Base-by-base conservation (phyloP, 2,329 filamentous ascomycete species). In the Colletotrichum phormii region DNA sequence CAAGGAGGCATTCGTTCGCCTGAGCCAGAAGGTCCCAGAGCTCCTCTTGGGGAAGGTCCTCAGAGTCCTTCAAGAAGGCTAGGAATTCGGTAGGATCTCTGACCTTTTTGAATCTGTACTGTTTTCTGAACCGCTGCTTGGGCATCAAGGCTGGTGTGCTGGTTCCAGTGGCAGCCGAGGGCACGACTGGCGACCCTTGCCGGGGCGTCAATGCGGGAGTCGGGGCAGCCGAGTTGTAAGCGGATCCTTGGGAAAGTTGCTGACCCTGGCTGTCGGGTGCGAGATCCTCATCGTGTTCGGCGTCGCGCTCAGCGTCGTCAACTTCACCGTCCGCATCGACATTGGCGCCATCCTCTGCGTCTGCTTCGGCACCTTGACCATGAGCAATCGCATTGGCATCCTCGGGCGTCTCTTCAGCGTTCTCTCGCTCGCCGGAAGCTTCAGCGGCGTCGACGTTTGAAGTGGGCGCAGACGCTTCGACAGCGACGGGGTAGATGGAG, bases 41-140 rank as follows among this genome's bases (percentile, higher is more conserved):
- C 18, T 89, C 86, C 5, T 81, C 81, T 0, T 82, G 84, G 2
- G 84, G 78, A 79, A 90, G 84, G 11, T 86, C 81, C 73, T 89
- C 86, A 75, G 83, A 82, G 69, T 89, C 84, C 66, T 89, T 83
- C 33, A 91, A 79, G 1, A 85, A 81, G 2, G 84, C 81, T 46
- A 82, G 78, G 70, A 87, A 89, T 9, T 88, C 86, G 3, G 87
- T 83, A 0, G 87, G 81, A 54, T 88, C 83, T 35, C 87, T 85
- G 8, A 89, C 80, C 77, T 89, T 88, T 62, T 84, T 84, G 77
- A 87, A 90, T 3, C 79, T 78, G 75, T 84, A 89, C 57, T 75
- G 74, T 63, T 75, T 73, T 7, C 74, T 59, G n/a, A 66, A 64
- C 13, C 57, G 55, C 13, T 72, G 67, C 60, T 51, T 82, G 76